A percentile compares a stretch with the other conserved stretches of the same genome.
Evolutionary conservation across 306 rosid species (phyloP).

Genomic region (Abrus pulchellus): DNA sequence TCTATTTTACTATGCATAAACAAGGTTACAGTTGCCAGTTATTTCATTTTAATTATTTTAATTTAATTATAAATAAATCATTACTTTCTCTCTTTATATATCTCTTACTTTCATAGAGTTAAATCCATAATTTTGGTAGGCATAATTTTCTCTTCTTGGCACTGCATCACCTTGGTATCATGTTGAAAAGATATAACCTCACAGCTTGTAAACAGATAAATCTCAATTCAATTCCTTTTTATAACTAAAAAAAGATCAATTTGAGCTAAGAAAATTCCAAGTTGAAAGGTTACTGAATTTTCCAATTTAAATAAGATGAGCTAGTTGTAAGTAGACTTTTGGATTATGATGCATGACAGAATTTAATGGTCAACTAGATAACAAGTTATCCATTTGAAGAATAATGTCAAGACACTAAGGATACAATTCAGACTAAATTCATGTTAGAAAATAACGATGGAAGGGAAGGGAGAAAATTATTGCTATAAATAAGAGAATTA

Average conservation of each 20-base stretch:
- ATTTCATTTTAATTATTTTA: no score
- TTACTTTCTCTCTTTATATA: no score
- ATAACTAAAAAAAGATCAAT: neutral
- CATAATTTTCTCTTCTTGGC: no score
- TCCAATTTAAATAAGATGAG: neutral
- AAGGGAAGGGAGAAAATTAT: no score
- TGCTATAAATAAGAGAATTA: neutral
- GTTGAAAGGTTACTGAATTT: conserved; percentile 28
- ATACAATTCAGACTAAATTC: conserved; percentile 16
- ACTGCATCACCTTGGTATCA: conserved; percentile 11
- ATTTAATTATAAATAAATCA: no score
- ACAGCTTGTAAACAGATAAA: neutral
- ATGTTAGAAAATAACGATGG: conserved; percentile 19
- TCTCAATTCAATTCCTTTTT: neutral
- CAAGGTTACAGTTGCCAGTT: no score
- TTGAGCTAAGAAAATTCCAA: conserved; percentile 9
- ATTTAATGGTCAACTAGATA: conserved; percentile 32
- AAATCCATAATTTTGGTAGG: no score
- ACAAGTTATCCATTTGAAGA: conserved; percentile 33
- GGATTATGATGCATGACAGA: conserved; percentile 35
- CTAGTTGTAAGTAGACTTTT: conserved; percentile 23
- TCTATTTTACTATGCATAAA: no score
- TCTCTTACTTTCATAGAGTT: no score
- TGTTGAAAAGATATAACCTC: neutral
- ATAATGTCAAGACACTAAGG: neutral